Evolutionary conservation across 2,329 filamentous ascomycete genomes (phyloP).

Genomic region (Nakataea oryzae): DNA sequence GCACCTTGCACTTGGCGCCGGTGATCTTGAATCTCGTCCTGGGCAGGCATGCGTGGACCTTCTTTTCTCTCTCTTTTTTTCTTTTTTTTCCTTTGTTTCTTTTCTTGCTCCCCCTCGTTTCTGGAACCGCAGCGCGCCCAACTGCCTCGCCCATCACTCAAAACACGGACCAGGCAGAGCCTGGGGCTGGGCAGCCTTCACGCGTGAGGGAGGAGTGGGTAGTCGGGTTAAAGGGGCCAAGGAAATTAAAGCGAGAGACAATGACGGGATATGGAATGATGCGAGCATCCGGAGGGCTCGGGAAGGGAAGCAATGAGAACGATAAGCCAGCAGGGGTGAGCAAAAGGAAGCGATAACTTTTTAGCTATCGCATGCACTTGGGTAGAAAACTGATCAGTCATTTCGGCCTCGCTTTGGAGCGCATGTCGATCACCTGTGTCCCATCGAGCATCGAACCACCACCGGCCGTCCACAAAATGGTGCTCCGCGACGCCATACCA

Average conservation of each 20-base stretch:
- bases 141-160: no score
- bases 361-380: background rate
- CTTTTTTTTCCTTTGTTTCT: no score
- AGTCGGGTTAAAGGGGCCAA: background rate
- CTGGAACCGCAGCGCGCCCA: background rate
- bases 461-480: background rate
- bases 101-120: no score
- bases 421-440: background rate
- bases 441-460: background rate
- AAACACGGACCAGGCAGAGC: background rate
- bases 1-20: no score
- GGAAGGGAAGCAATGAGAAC: background rate
- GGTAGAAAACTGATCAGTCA: background rate
- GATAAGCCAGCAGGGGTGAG: background rate
- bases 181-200: background rate
- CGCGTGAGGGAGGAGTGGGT: background rate
- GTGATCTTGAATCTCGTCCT: no score
- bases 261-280: background rate
- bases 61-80: background rate
- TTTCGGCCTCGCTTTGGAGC: background rate
- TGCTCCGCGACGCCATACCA: no score
- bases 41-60: background rate
- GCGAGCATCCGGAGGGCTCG: background rate
- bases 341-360: background rate
- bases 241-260: background rate